Conservation (phyloP, 1,139 yeast genomes). For the Yamadazyma sp. region DNA sequence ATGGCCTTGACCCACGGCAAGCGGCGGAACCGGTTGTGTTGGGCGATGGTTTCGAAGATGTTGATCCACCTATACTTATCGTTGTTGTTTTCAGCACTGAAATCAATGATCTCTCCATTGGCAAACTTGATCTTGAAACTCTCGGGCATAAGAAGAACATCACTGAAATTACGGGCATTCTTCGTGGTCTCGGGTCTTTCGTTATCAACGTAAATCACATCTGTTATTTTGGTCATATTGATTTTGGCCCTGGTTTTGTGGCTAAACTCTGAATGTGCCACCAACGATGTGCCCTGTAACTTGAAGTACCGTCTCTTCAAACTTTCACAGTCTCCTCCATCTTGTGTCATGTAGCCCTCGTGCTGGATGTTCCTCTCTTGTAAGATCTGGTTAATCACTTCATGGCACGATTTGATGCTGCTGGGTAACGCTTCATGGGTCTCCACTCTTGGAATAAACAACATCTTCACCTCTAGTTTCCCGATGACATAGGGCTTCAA, state of each 20-base stretch:
- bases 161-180: conserved; percentile 59
- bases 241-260: conserved; percentile 66
- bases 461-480: conserved; percentile 66
- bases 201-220: conserved; percentile 51
- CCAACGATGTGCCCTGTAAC: conserved; percentile 57
- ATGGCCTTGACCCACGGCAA: conserved; percentile 73
- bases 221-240: conserved; percentile 61
- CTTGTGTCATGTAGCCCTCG: conserved; percentile 72
- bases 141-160: conserved; percentile 59
- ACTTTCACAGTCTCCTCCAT: conserved; percentile 71
- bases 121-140: conserved; percentile 64
- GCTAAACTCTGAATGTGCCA: conserved; percentile 65
- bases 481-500: conserved; percentile 65
- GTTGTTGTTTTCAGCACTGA: conserved; percentile 62
- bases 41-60: conserved; percentile 52
- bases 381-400: conserved; percentile 47
- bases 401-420: conserved; percentile 59
- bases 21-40: conserved; percentile 51
- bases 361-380: conserved; percentile 35
- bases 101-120: conserved; percentile 68
- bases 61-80: conserved; percentile 60
- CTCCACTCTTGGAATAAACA: conserved; percentile 65
- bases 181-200: conserved; percentile 32
- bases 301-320: conserved; percentile 66
- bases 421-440: conserved; percentile 62